Conservation (phyloP, 495 filamentous ascomycete species). For the Penicillium coffeae region DNA sequence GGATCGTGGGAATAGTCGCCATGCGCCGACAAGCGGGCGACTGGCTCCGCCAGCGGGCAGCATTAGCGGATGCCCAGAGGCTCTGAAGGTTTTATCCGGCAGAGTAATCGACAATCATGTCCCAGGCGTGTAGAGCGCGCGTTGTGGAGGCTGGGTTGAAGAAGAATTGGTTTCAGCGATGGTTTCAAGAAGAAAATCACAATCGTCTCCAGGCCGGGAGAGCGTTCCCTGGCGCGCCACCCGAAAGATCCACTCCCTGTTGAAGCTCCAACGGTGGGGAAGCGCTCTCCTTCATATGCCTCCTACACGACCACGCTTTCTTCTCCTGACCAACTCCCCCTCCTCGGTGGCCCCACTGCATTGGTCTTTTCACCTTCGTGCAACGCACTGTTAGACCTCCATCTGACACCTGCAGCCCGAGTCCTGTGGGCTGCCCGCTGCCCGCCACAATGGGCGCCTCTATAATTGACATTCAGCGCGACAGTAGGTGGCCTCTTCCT, state of each 20-base stretch:
- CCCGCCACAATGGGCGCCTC: conserved; percentile 44
- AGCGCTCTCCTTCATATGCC: conserved; percentile 28
- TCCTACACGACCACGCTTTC: conserved; percentile 16
- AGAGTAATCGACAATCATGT: not conserved
- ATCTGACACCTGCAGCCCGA: conserved; percentile 3
- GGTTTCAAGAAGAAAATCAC: conserved; percentile 10
- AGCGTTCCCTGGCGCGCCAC: conserved; percentile 23
- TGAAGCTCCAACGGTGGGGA: conserved; percentile 32
- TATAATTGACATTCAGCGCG: conserved; percentile 48
- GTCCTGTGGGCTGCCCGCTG: conserved; percentile 32
- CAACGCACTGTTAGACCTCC: not conserved
- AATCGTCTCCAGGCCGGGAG: conserved; percentile 21
- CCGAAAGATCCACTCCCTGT: conserved; percentile 22
- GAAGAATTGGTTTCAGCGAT: not conserved
- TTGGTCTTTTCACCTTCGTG: not conserved
- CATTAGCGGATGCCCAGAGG: conserved; percentile 25
- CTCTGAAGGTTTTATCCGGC: not conserved
- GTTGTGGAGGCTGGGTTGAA: not conserved
- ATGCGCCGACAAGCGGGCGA: conserved; percentile 32
- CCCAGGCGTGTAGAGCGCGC: not conserved
- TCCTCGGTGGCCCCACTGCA: not conserved
- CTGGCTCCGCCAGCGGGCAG: conserved; percentile 32
- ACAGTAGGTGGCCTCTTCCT: conserved; percentile 35
- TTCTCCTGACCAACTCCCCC: conserved; percentile 3
- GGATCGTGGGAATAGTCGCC: conserved; percentile 23